A percentile compares a stretch with the other conserved stretches of the same genome.
These are phyloP conservation scores for Flaveria sonorensis DNA, from an alignment of 129 eudicot species.

Conservation along the genomic window DNA sequence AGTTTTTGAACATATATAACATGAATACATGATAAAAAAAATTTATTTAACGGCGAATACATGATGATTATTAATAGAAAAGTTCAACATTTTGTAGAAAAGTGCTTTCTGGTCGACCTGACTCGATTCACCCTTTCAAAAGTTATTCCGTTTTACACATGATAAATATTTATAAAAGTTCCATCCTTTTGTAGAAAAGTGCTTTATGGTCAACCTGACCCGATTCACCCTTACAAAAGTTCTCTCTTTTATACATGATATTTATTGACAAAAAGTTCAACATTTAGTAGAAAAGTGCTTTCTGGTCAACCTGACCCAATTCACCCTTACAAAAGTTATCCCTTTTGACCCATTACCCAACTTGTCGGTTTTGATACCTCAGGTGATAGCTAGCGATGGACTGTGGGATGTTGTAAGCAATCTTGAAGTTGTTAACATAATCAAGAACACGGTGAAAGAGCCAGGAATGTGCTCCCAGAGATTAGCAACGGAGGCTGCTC, in stretches of 20 bases:
- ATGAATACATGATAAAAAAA: not conserved
- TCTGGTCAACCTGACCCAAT: not conserved
- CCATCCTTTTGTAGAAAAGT: too few relatives aligned
- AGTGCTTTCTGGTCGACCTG: too few relatives aligned
- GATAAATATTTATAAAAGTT: too few relatives aligned
- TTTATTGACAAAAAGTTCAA: not conserved
- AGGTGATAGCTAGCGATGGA: slow-evolving; percentile 98
- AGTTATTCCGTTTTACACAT: too few relatives aligned
- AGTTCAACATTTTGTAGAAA: too few relatives aligned
- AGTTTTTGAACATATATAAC: not conserved
- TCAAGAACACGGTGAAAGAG: slow-evolving; percentile 90
- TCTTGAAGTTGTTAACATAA: slow-evolving; percentile 60
- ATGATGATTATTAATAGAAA: too few relatives aligned
- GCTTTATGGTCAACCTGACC: too few relatives aligned
- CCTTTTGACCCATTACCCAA: not conserved
- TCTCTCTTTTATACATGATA: too few relatives aligned
- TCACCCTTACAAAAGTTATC: not conserved
- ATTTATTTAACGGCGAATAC: too few relatives aligned
- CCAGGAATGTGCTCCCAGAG: slow-evolving; percentile 96
- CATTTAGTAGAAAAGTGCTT: not conserved
- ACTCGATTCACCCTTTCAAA: too few relatives aligned
- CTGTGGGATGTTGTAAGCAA: slow-evolving; percentile 86
- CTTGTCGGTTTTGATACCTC: slow-evolving; percentile 12
- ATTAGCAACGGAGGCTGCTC: slow-evolving; percentile 87
- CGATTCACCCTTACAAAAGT: too few relatives aligned